Evolutionary conservation across 768 basidiomycete genomes (phyloP).

Genomic region (Podaxis carcinomalis): DNA sequence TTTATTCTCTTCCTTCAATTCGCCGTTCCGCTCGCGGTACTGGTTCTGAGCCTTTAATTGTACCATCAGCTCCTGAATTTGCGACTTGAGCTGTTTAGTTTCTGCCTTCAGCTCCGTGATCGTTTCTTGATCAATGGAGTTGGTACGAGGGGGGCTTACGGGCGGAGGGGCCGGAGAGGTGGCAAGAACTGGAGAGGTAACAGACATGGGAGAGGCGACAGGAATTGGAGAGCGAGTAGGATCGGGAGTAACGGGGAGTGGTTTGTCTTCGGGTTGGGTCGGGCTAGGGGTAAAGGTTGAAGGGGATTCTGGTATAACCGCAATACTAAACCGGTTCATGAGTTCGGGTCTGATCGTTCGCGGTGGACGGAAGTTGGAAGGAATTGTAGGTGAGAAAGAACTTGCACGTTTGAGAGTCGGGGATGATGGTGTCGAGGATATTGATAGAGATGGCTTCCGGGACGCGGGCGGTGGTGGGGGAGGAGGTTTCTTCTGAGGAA

Average conservation of each 20-base stretch:
- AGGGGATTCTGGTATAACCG: background rate
- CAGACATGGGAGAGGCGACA: background rate
- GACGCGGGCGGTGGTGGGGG: constrained; percentile 6
- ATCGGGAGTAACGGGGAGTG: background rate
- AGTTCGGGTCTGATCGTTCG: background rate
- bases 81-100: constrained; percentile 21
- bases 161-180: background rate
- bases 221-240: background rate
- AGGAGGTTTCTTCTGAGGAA: constrained; percentile 11
- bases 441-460: constrained; percentile 1
- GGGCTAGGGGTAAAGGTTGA: background rate
- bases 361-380: background rate
- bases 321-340: constrained; percentile 4
- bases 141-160: background rate
- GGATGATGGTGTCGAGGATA: background rate
- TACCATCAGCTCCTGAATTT: constrained; percentile 23
- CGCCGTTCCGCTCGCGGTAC: constrained; percentile 20
- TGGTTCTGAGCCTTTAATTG: constrained; percentile 24
- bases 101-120: constrained; percentile 24
- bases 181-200: background rate
- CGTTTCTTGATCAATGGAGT: constrained; percentile 17
- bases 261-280: background rate
- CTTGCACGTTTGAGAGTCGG: background rate
- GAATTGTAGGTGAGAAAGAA: constrained; percentile 1
- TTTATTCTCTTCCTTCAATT: constrained; percentile 22